Base-by-base conservation (phyloP, 345 rosid species). In the Populus pruinosa region DNA sequence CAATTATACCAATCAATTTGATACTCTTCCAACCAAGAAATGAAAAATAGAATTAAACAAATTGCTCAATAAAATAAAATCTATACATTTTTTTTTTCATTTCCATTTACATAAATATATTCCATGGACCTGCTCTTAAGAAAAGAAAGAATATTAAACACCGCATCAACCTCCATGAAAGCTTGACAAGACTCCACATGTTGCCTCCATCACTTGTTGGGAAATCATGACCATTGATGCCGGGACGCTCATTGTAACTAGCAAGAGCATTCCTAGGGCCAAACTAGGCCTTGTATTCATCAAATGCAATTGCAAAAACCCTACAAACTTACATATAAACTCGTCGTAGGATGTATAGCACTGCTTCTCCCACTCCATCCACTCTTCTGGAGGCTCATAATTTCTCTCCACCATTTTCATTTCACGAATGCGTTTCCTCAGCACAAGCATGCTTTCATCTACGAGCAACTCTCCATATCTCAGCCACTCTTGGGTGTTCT, bases 351-450 rank as follows among this genome's bases (percentile, higher is more conserved):
- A 36, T 10, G 76, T 64, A 39, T 72, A 78, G 17, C 50, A 64
- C 29, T 78, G 81, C 67, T 78, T 78, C 76, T 78, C 81, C 81
- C 81, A 78, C 8, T 72, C 56, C 76, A 72, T 72, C 81, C 81
- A 78, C 27, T 78, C 76, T 13, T 5, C 56, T 13, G 81, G 81
- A 20, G 81, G 81, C 67, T 72, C 76, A 9, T 72, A 65, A 50
- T 72, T 78, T 49, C 71, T 64, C 76, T 78, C 81, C 18, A 56
- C 68, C 70, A 78, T 78, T 44, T 72, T 72, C 81, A 78, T 78
- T 55, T 78, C 81, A 27, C 39, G 76, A 25, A 78, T 72, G 20
- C 81, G 76, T 67, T 66, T 78, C 65, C 81, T 72, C 2, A 78
- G 56, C 43, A 65, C 81, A 14, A 65, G 65, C 81, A 78, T 78